Conservation (phyloP, 345 rosid species). For the Linum tenue region DNA sequence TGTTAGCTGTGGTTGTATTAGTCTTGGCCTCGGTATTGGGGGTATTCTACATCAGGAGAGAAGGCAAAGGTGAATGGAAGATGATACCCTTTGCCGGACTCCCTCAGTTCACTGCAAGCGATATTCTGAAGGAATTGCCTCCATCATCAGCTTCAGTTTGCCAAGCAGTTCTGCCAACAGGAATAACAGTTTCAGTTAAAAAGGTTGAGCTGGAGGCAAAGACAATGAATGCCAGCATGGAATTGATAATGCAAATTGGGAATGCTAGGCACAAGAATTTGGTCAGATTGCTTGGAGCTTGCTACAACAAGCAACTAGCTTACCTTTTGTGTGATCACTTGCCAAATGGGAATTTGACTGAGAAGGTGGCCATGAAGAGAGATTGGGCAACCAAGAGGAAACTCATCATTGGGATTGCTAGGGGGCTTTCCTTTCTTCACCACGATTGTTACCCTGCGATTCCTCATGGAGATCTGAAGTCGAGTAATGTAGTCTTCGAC, state of each 20-base stretch:
- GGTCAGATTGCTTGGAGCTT: constrained; percentile 72
- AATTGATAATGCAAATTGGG: constrained; percentile 48
- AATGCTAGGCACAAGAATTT: constrained; percentile 70
- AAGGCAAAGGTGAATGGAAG: constrained; percentile 61
- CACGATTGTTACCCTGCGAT: constrained; percentile 79
- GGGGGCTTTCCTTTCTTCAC: constrained; percentile 81
- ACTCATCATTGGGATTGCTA: constrained; percentile 64
- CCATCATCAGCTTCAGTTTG: constrained; percentile 35
- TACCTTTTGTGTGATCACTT: constrained; percentile 64
- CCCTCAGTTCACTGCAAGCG: constrained; percentile 66
- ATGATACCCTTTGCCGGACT: constrained; percentile 68
- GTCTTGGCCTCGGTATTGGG: constrained; percentile 41
- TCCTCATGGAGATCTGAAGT: constrained; percentile 79
- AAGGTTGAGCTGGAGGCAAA: constrained; percentile 47
- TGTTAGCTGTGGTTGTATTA: constrained; percentile 32
- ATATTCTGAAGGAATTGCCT: constrained; percentile 40
- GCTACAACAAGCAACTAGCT: constrained; percentile 60
- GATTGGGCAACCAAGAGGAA: constrained; percentile 60
- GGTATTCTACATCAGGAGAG: constrained; percentile 37
- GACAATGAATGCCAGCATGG: constrained; percentile 27
- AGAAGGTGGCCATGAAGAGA: constrained; percentile 39
- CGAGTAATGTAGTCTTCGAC: constrained; percentile 46
- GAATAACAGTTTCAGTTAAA: constrained; percentile 71
- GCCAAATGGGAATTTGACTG: constrained; percentile 70
- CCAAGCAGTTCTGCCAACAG: constrained; percentile 76